Evolutionary conservation across 2,329 filamentous ascomycete species (phyloP), one percentile per base, ranked within the genome.

Genomic region (Colletotrichum liaoningense): DNA sequence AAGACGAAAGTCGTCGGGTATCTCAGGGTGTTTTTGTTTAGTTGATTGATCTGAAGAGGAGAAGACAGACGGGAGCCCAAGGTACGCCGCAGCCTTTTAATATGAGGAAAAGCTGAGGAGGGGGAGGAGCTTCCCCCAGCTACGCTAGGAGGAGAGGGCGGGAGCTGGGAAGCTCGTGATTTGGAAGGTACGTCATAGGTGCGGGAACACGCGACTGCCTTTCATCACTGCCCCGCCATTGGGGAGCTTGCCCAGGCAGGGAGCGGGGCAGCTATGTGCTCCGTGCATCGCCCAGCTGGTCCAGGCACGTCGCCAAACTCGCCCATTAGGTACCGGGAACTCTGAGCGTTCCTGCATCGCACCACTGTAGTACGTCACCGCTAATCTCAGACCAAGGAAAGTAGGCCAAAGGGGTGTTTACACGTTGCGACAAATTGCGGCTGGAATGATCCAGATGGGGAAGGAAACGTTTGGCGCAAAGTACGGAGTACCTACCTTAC

Each of bases 101-200:
- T 63, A 46, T 19, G 49, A 35, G 46, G 35, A 33, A 52, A 57
- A 35, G 54, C 14, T 55, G 22, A 69, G 52, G 52, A 60, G 60
- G 66, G 69, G 66, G 49, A 70, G 59, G 56, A 73, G 70, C 70
- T 73, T 60, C 46, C 67, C 67, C 52, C 71, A 74, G 63, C 56
- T 66, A 42, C 19, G 42, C 19, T 49, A n/a, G 19, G 16, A 28
- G 42, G 52, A 54, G 52, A 28, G 38, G 54, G 72, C 69, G 52
- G 59, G 63, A 60, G 67, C 72, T 72, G 63, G 63, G 42, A 65
- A 63, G 72, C 72, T 74, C 62, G 74, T 74, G 74, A 68, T 71
- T 59, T 14, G 38, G 19, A 59, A 74, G 69, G 68, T 75, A 75
- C 74, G 74, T 75, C 74, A 75, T 75, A 70, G 60, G 64, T 69